Percentiles rank a stretch among this genome's conserved stretches.
Conservation (phyloP, 1,139 yeast genomes). For the Pichia sp. region DNA sequence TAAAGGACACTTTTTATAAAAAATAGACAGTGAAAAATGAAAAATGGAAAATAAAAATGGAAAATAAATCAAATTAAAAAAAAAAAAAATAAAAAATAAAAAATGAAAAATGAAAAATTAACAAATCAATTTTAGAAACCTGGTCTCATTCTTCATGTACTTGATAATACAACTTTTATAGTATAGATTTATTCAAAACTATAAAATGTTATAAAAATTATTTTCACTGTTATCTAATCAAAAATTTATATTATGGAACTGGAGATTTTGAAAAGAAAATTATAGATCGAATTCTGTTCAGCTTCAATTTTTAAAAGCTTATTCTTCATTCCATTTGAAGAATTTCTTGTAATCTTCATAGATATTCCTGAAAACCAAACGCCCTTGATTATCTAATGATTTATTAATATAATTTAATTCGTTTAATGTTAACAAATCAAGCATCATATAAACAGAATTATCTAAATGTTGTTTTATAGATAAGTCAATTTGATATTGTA, state of each 20-base stretch:
- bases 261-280: too few relatives aligned
- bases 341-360: conserved; percentile 67
- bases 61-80: too few relatives aligned
- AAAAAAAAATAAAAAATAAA: neutral
- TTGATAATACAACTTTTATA: too few relatives aligned
- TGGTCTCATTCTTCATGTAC: too few relatives aligned
- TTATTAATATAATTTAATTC: conserved; percentile 64
- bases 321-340: conserved; percentile 77
- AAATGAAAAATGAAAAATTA: neutral
- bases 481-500: conserved; percentile 44
- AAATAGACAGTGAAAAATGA: neutral
- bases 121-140: too few relatives aligned
- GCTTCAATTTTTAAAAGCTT: neutral
- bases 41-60: neutral
- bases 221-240: too few relatives aligned
- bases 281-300: too few relatives aligned
- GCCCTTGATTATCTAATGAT: conserved; percentile 66
- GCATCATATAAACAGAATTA: conserved; percentile 54
- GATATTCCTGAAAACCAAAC: conserved; percentile 58
- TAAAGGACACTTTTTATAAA: neutral
- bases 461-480: conserved; percentile 45
- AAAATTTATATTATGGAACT: too few relatives aligned
- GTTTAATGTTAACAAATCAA: conserved; percentile 61
- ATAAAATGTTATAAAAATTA: too few relatives aligned
- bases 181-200: too few relatives aligned